Conservation (phyloP, 805 yeast species). For the Yarrowia sp. region DNA sequence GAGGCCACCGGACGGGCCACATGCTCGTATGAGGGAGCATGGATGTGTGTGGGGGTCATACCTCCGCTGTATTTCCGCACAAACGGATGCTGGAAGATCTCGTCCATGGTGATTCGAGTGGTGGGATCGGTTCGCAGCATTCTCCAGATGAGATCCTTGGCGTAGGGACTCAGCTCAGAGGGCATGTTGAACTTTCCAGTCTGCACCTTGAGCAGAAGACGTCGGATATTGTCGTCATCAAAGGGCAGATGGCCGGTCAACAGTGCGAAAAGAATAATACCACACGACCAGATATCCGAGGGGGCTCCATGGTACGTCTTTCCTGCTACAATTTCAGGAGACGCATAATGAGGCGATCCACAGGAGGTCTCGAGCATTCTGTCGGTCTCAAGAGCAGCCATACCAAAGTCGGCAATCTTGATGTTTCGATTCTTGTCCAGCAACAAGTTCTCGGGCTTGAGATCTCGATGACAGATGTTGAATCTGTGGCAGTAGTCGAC, state of each 20-base stretch:
- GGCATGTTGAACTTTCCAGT: conserved; percentile 89
- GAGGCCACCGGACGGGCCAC: conserved; percentile 50
- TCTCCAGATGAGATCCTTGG: conserved; percentile 79
- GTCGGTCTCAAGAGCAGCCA: conserved; percentile 95
- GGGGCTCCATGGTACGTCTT: conserved; percentile 95
- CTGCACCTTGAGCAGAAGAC: conserved; percentile 86
- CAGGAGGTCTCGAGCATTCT: conserved; percentile 90
- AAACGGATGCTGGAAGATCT: conserved; percentile 81
- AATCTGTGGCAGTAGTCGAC: conserved; percentile 84
- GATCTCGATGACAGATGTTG: conserved; percentile 86
- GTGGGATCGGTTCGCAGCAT: conserved; percentile 86
- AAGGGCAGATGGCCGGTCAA: conserved; percentile 95
- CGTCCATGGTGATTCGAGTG: conserved; percentile 77
- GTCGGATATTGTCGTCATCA: conserved; percentile 94
- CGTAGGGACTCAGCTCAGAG: conserved; percentile 75
- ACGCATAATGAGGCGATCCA: conserved; percentile 98
- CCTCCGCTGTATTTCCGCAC: conserved; percentile 63
- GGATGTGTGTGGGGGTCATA: conserved; percentile 42
- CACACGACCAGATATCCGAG: conserved; percentile 98
- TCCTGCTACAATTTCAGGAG: conserved; percentile 97
- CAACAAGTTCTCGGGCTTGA: conserved; percentile 80
- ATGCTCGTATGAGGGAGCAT: conserved; percentile 42
- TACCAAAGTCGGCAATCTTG: conserved; percentile 97
- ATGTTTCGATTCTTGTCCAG: conserved; percentile 85
- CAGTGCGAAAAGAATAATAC: conserved; percentile 90